Conservation (phyloP, 2,329 filamentous ascomycete genomes). For the Fusarium clavum region DNA sequence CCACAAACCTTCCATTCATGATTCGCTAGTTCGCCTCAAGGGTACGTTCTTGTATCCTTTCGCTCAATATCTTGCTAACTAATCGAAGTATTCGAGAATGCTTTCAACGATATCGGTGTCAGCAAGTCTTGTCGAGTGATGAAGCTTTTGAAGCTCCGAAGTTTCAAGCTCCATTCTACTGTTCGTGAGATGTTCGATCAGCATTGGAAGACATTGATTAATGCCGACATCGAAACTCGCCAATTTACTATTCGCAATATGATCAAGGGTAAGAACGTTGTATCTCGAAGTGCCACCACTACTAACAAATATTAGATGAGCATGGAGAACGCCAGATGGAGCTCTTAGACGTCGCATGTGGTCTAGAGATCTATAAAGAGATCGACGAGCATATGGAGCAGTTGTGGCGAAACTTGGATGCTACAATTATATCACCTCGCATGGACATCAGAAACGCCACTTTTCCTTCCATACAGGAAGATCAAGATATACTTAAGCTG, state of each 20-base stretch:
- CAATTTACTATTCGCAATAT: constrained; percentile 67
- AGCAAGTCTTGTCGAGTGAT: constrained; percentile 72
- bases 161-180: constrained; percentile 72
- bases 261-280: constrained; percentile 59
- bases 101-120: constrained; percentile 69
- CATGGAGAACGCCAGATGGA: constrained; percentile 55
- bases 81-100: constrained; percentile 64
- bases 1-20: constrained; percentile 65
- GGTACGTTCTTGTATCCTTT: constrained; percentile 52
- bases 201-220: constrained; percentile 78
- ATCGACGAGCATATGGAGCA: constrained; percentile 69
- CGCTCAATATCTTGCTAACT: constrained; percentile 23
- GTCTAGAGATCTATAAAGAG: constrained; percentile 69
- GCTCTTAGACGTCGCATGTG: constrained; percentile 65
- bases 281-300: neutral
- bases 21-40: constrained; percentile 68
- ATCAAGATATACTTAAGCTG: constrained; percentile 58
- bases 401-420: constrained; percentile 72
- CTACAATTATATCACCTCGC: constrained; percentile 69
- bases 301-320: constrained; percentile 55
- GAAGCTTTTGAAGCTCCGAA: constrained; percentile 72
- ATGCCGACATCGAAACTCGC: constrained; percentile 67
- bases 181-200: constrained; percentile 74
- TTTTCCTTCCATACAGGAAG: constrained; percentile 55
- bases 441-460: constrained; percentile 57